These are phyloP conservation scores for Tuber calosporum DNA, from an alignment of 495 filamentous ascomycete species.

Conservation along the genomic window DNA sequence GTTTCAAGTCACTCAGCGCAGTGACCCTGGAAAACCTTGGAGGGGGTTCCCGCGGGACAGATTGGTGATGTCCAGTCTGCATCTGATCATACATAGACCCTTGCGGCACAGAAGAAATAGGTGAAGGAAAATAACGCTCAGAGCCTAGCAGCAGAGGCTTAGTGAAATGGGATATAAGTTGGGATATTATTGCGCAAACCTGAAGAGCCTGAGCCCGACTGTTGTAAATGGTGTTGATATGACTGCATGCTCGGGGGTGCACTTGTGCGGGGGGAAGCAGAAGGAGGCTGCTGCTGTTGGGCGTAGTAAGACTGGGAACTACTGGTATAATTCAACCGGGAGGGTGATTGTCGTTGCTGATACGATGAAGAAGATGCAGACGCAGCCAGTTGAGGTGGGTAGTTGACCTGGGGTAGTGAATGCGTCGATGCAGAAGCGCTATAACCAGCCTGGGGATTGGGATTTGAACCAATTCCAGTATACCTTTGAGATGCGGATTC, in stretches of 20 bases:
- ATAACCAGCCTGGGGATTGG: constrained; percentile 58
- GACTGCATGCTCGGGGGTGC: constrained; percentile 39
- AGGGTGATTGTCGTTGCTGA: constrained; percentile 59
- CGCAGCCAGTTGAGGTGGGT: constrained; percentile 23
- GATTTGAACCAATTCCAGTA: constrained; percentile 76
- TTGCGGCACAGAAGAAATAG: constrained; percentile 62
- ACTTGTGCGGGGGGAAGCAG: constrained; percentile 38
- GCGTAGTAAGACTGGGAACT: constrained; percentile 61
- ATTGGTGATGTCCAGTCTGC: constrained; percentile 57
- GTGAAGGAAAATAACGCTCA: constrained; percentile 57
- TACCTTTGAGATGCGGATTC: constrained; percentile 85
- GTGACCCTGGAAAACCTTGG: constrained; percentile 79
- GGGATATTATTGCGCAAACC: constrained; percentile 44
- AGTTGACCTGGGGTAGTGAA: constrained; percentile 26
- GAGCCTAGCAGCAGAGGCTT: constrained; percentile 22
- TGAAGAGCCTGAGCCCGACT: constrained; percentile 45
- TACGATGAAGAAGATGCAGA: constrained; percentile 15
- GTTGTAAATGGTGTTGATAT: constrained; percentile 38
- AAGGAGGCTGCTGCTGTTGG: constrained; percentile 19
- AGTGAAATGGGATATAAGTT: constrained; percentile 14
- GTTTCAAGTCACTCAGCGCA: constrained; percentile 64
- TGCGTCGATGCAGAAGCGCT: constrained; percentile 46
- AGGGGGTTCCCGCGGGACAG: constrained; percentile 59
- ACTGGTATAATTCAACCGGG: constrained; percentile 51
- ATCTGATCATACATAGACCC: constrained; percentile 62